Conservation (phyloP, 345 rosid species). For the Raphanus raphanistrum region DNA sequence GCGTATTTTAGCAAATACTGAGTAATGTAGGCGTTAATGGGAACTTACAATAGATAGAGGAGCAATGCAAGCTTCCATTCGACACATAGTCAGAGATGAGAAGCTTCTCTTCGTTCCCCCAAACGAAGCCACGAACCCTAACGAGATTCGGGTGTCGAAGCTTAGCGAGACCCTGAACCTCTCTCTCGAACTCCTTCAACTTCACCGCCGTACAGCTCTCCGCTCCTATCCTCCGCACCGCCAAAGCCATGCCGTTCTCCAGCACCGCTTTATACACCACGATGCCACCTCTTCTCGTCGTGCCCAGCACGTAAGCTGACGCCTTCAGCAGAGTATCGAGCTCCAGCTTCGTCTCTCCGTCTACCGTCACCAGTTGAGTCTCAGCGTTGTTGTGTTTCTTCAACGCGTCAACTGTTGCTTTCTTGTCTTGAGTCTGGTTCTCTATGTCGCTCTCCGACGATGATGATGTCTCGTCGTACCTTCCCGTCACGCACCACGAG, state of each 20-base stretch:
- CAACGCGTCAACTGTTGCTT: constrained; percentile 7
- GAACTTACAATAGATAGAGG: constrained; percentile 55
- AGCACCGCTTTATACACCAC: constrained; percentile 91
- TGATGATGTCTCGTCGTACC: constrained; percentile 51
- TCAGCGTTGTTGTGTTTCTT: constrained; percentile 27
- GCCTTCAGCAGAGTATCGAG: constrained; percentile 74
- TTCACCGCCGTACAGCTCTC: constrained; percentile 50
- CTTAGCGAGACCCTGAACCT: constrained; percentile 60
- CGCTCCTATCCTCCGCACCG: constrained; percentile 80
- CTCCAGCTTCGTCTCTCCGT: constrained; percentile 72
- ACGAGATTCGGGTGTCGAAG: constrained; percentile 77
- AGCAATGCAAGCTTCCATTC: constrained; percentile 71
- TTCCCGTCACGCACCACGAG: constrained; percentile 59
- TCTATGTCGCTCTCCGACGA: constrained; percentile 69
- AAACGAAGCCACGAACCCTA: constrained; percentile 68
- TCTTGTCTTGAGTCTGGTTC: not conserved
- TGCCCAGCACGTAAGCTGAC: constrained; percentile 77
- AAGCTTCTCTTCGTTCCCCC: constrained; percentile 92
- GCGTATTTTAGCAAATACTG: constrained; percentile 1
- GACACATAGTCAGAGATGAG: constrained; percentile 67
- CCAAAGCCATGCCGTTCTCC: constrained; percentile 61
- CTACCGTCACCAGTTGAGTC: constrained; percentile 60
- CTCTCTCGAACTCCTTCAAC: constrained; percentile 72
- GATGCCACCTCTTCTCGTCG: constrained; percentile 61
- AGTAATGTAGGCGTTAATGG: not conserved